phyloP scores from a whole-genome alignment of 331 rosid species.

The Spiraea crenata region DNA sequence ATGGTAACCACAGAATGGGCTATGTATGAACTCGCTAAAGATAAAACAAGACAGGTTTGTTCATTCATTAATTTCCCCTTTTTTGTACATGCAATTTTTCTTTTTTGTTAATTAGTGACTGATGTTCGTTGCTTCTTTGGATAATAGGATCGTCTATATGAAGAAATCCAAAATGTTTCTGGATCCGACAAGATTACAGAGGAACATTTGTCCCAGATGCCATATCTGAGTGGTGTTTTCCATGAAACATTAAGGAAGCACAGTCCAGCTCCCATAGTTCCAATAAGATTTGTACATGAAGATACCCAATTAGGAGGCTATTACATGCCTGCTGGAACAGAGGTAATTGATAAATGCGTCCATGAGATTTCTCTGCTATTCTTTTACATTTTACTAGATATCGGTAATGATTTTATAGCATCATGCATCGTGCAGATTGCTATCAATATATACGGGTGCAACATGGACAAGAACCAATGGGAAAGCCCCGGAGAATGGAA shows the following conservation, averaged over 20 bases:
- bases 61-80: not conserved
- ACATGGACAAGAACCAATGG: conserved; percentile 74
- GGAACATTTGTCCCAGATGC: conserved; percentile 56
- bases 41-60: conserved; percentile 66
- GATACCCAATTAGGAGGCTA: conserved; percentile 80
- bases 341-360: conserved; percentile 40
- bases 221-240: conserved; percentile 74
- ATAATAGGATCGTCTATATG: conserved; percentile 54
- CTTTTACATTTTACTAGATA: not conserved
- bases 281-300: conserved; percentile 71
- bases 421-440: conserved; percentile 48
- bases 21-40: conserved; percentile 74
- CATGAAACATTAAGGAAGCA: conserved; percentile 83
- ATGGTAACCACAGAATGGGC: conserved; percentile 88
- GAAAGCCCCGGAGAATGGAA: conserved; percentile 65
- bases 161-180: conserved; percentile 51
- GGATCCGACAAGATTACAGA: conserved; percentile 55
- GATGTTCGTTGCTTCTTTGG: not conserved
- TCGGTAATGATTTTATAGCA: not conserved
- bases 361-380: not conserved
- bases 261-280: conserved; percentile 71
- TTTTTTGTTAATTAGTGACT: not conserved
- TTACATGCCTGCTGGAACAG: conserved; percentile 77
- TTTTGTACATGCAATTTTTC: not conserved
- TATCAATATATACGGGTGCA: conserved; percentile 79